Base-by-base conservation (phyloP, 768 basidiomycete genomes). In the Stropharia rugosoannulata region DNA sequence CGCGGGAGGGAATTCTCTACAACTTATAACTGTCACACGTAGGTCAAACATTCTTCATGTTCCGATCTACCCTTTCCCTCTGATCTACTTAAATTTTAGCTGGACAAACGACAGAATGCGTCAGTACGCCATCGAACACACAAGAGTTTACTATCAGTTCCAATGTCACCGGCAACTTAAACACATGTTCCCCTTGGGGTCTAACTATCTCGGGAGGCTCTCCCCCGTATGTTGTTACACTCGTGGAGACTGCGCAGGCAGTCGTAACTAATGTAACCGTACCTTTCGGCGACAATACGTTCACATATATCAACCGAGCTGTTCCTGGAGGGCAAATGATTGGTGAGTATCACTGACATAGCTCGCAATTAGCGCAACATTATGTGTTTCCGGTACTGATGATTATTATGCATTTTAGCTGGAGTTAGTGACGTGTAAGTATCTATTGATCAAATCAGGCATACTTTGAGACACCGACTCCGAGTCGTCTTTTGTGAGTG, bases 151-250 rank as follows among this genome's bases (percentile, higher is more conserved):
- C 66, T 0, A 64, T 78, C 15, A 51, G 60, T 7, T 56, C 76
- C 7, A 78, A 78, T 56, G 65, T 73, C 48, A 75, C 75, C 1
- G 58, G 55, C 12, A 60, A 62, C 1, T 44, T 79, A 5, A 57
- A 60, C 11, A 75, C 77, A n/a, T 81, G 78, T 54, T 62, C 74
- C 35, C 70, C 71, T 4, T 78, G 77, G 76, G 72, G 75, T 2
- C 56, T 77, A 11, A 69, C 64, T 7, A 67, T 79, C 51, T 67
- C 58, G 5, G 78, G 75, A 19, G 77, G 76, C 12, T 62, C 62
- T 1, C 70, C 71, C 36, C 81, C 78, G 1, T 78, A 78, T 62
- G 71, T 64, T 15, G 54, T 80, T 10, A 68, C 70, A 0, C 49
- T 80, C 5, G 70, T 68, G 29, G 67, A 70, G 5, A 40, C 72